Base-by-base conservation (phyloP, 176 grass and related monocot genomes). In the Musa itinerans region DNA sequence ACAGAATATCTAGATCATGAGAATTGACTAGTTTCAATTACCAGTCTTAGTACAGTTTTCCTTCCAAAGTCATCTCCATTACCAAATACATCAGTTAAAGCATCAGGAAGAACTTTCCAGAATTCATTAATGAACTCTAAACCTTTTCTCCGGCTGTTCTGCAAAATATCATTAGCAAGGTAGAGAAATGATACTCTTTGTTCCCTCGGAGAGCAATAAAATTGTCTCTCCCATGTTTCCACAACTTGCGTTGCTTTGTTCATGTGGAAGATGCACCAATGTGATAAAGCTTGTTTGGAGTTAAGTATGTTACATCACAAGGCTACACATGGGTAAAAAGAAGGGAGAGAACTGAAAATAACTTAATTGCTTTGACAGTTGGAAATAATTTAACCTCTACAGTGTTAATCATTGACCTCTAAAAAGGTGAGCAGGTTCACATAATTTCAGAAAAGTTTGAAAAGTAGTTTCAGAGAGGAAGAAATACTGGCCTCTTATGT, bases 111-210 rank as follows among this genome's bases (percentile, higher is more conserved):
- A 79, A 97, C 88, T 66, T 83, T 89, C 86, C 83, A 89, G 63
- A 97, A 97, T 68, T 97, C 93, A 55, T 78, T 78, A 74, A 93
- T 87, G 78, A 93, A 97, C 69, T 89, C 88, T 22, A 73, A 61
- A 48, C 82, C 82, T 51, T 90, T 89, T 53, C 85, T 85, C 68
- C 84, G 82, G 57, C 83, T 87, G 74, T 90, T 90, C 76, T 97
- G 94, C 75, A 97, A 83, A 82, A 97, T 97, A 85, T 97, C 94
- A 85, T 97, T 97, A 71, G 94, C 94, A 71, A 93, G 77, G 71
- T 91, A 97, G 9, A 97, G 76, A 78, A 97, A 93, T 78, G 90
- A 82, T 72, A 93, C 52, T 63, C 75, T 83, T 78, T 83, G 87
- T 11, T 87, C 88, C 17, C 19, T 52, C 61, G 87, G 81, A 65